Conservation (phyloP, 1,284 basidiomycete species). For the Cutaneotrichosporon cutaneum region DNA sequence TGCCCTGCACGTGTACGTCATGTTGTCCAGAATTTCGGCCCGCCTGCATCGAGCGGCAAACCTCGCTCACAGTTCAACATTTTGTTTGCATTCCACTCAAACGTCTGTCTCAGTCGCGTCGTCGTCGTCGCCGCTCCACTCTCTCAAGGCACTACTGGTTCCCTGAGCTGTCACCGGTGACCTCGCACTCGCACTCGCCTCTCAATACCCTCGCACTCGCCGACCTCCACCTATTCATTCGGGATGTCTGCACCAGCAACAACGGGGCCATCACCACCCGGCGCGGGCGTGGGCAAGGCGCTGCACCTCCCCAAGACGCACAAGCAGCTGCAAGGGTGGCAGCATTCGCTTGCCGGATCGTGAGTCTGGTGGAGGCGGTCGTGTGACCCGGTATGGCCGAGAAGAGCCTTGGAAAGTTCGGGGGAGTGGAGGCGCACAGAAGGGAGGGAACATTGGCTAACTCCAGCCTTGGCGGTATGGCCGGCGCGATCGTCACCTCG, state of each 20-base stretch:
- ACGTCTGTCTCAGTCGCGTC: neutral
- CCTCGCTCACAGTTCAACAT: neutral
- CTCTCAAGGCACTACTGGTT: neutral
- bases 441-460: slow-evolving; percentile 6
- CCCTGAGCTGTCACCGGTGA: neutral
- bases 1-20: slow-evolving; percentile 2
- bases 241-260: slow-evolving; percentile 1
- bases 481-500: slow-evolving; percentile 92
- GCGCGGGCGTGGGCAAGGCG: slow-evolving; percentile 7
- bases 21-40: slow-evolving; percentile 5
- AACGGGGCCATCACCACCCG: neutral
- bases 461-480: slow-evolving; percentile 88
- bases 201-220: neutral
- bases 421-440: neutral
- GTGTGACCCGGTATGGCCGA: slow-evolving; percentile 6
- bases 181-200: neutral
- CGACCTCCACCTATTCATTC: neutral
- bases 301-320: slow-evolving; percentile 22
- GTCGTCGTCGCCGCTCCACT: neutral
- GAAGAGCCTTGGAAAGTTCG: neutral
- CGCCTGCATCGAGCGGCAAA: neutral
- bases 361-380: slow-evolving; percentile 54
- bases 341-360: slow-evolving; percentile 83
- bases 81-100: neutral
- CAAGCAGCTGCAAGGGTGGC: slow-evolving; percentile 70